Conservation (phyloP, 1,284 basidiomycete species). For the Crucibulum parvulum region DNA sequence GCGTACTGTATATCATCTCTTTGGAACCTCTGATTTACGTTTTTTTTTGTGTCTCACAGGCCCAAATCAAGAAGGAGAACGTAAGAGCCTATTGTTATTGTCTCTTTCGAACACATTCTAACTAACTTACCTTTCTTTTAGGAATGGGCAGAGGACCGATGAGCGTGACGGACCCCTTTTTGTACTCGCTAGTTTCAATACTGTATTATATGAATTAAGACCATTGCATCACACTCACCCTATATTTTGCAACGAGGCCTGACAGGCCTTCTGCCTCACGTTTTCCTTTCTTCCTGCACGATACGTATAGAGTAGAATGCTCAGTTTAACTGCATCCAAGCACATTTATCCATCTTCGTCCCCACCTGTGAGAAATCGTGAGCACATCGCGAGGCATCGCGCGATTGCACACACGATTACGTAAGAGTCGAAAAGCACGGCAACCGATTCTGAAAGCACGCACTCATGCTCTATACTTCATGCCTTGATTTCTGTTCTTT, state of each 20-base stretch:
- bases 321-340: not conserved
- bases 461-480: no score
- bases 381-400: no score
- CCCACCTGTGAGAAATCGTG: no score
- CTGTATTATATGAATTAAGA: conserved; percentile 17
- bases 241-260: not conserved
- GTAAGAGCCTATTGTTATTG: conserved; percentile 53
- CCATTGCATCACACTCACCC: not conserved
- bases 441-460: no score
- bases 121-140: conserved; percentile 34
- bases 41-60: conserved; percentile 54
- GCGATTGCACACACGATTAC: no score
- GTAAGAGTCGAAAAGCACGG: no score
- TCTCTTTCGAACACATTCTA: conserved; percentile 10
- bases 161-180: conserved; percentile 35
- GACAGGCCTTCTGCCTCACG: no score
- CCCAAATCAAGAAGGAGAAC: conserved; percentile 99
- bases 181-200: conserved; percentile 19
- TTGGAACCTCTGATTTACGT: conserved; percentile 13
- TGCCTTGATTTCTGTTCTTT: no score
- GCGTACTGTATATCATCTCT: conserved; percentile 22
- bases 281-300: no score
- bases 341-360: no score
- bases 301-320: not conserved
- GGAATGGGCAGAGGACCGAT: conserved; percentile 93